phyloP scores from a whole-genome alignment of 2,329 filamentous ascomycete genomes.

The Alternaria angustiovoidea region DNA sequence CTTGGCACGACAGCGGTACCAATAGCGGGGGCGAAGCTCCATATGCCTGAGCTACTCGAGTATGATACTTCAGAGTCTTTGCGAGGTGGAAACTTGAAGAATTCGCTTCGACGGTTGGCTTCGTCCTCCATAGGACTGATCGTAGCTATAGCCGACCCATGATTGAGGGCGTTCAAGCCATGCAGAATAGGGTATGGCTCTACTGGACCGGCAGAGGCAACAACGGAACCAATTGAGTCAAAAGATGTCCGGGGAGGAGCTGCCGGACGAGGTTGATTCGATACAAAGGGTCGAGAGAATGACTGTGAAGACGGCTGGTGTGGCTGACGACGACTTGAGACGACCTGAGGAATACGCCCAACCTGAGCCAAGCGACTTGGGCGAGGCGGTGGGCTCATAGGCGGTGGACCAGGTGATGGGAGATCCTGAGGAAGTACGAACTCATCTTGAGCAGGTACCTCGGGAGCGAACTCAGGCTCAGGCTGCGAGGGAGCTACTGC shows the following conservation, averaged over 20 bases:
- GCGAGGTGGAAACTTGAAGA: conserved; percentile 75
- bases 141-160: conserved; percentile 51
- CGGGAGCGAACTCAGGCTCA: neutral
- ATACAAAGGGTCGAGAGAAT: conserved; percentile 81
- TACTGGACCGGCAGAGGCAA: conserved; percentile 38
- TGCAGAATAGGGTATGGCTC: conserved; percentile 49
- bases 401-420: conserved; percentile 36
- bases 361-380: conserved; percentile 79
- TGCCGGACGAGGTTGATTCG: conserved; percentile 53
- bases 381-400: conserved; percentile 47
- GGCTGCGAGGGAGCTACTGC: neutral
- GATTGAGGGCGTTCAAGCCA: conserved; percentile 43
- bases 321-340: conserved; percentile 69
- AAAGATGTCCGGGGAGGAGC: conserved; percentile 43
- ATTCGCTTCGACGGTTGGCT: conserved; percentile 61
- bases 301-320: conserved; percentile 76
- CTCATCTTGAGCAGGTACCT: conserved; percentile 8
- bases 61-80: conserved; percentile 74
- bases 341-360: conserved; percentile 84
- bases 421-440: conserved; percentile 17
- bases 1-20: conserved; percentile 70
- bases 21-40: conserved; percentile 64
- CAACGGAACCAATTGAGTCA: conserved; percentile 39
- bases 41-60: conserved; percentile 70
- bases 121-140: conserved; percentile 46